Evolutionary conservation across 352 stramenopile species (phyloP), one percentile per base, ranked within the genome.

Genomic region (Albugo laibachii): DNA sequence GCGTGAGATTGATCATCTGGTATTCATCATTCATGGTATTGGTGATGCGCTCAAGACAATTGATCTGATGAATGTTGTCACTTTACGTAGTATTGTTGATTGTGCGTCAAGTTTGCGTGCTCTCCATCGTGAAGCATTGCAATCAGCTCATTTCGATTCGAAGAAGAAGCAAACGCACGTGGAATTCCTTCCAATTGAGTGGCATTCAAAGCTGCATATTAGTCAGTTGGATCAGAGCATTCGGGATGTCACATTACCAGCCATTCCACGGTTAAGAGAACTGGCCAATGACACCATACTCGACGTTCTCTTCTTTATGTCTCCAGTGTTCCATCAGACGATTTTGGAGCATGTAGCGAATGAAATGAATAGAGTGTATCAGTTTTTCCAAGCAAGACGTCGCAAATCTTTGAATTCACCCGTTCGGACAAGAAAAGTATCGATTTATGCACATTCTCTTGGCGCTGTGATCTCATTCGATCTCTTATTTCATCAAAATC

Each of bases 301-400:
- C 38, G 84, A 96, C 50, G 76, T 94, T 18, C 63, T 95, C 6
- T 92, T 92, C 50, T 96, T 95, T 59, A 93, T 96, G 83, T 92
- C 73, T 44, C 80, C 82, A 16, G 65, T 86, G 39, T 92, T 94
- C 50, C 84, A 96, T 48, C 80, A 93, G 52, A 69, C 92, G 16
- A 96, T 96, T 48, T 52, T 95, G 43, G 71, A 93, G 41, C 77
- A 95, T 59, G 83, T 95, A n/a, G 69, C 77, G 1, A 79, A 65
- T 45, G 83, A 96, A 52, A 87, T 95, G 80, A 95, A 96, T 50
- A 68, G 83, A 41, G 78, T 96, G 13, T 77, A 86, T 36, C 36
- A 42, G 15, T 45, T 87, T 42, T 94, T 92, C 50, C 62, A 76
- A 45, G 62, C 69, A 18, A 69, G 75, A 1, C 66, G 84, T 31